These are phyloP conservation scores for Leishmania braziliensis DNA, from an alignment of 208 protist genomes.

Conservation along the genomic window DNA sequence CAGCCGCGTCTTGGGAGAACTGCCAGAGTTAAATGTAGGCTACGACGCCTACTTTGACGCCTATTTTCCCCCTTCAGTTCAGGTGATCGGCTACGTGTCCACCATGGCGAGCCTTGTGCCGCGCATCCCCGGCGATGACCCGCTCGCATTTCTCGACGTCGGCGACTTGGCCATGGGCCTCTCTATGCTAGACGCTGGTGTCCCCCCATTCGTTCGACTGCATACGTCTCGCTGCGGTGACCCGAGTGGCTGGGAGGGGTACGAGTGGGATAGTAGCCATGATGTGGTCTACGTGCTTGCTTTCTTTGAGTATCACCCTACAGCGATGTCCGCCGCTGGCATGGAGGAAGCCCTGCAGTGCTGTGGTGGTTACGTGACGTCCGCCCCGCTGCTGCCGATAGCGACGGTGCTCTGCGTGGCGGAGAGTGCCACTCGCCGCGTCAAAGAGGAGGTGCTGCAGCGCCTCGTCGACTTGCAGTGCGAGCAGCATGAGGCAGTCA, in stretches of 20 bases:
- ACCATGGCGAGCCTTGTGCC: constrained; percentile 78
- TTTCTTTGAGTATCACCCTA: constrained; percentile 68
- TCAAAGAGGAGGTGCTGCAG: constrained; percentile 79
- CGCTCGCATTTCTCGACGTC: constrained; percentile 79
- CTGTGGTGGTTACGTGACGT: constrained; percentile 65
- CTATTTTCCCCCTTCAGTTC: constrained; percentile 58
- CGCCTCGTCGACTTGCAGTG: constrained; percentile 73
- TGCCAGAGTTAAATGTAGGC: constrained; percentile 74
- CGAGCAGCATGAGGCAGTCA: constrained; percentile 61
- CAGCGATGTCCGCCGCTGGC: constrained; percentile 36
- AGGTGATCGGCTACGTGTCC: constrained; percentile 86
- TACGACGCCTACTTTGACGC: constrained; percentile 89
- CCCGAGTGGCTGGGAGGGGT: constrained; percentile 41
- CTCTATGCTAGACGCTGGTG: constrained; percentile 82
- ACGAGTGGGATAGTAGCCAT: constrained; percentile 50
- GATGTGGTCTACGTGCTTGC: constrained; percentile 63
- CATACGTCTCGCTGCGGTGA: constrained; percentile 49
- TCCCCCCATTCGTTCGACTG: constrained; percentile 78
- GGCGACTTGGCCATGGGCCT: constrained; percentile 79
- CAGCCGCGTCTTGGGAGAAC: constrained; percentile 65
- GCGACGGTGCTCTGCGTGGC: constrained; percentile 75
- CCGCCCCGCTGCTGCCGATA: constrained; percentile 76
- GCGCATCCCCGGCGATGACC: constrained; percentile 25
- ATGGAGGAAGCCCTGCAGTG: constrained; percentile 47
- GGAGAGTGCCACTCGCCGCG: constrained; percentile 27